Conservation (phyloP, 148 eudicot genomes). For the Rhododendron griersonianum region DNA sequence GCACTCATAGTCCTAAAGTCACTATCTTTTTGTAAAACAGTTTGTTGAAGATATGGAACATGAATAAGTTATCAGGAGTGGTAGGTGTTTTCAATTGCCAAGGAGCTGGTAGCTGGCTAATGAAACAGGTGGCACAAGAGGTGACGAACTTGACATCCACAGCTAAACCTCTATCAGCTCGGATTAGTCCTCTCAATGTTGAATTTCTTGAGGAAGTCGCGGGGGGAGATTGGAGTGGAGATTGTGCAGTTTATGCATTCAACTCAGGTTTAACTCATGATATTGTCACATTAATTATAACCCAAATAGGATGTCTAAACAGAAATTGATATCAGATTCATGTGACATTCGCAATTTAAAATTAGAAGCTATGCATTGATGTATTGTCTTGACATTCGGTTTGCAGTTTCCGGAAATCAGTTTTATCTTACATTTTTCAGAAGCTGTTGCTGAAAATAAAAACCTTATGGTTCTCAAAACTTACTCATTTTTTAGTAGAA, state of each 20-base stretch:
- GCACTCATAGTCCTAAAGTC: not conserved
- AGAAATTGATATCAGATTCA: too few relatives aligned
- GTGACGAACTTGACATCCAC: not conserved
- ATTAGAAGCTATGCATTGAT: not conserved
- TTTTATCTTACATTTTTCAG: not conserved
- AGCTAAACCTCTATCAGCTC: constrained; percentile 26
- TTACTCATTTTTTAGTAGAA: too few relatives aligned
- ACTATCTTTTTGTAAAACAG: not conserved
- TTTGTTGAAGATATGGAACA: constrained; percentile 29
- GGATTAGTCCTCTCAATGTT: constrained; percentile 27
- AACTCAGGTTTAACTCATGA: constrained; percentile 32
- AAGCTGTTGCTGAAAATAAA: too few relatives aligned
- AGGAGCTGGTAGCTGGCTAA: constrained; percentile 20
- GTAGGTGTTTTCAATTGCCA: constrained; percentile 30
- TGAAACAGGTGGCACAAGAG: not conserved
- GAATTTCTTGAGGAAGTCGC: constrained; percentile 44
- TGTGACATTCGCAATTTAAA: not conserved
- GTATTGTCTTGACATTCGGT: not conserved
- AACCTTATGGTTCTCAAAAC: too few relatives aligned
- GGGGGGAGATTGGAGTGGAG: constrained; percentile 37
- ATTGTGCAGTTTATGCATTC: constrained; percentile 46
- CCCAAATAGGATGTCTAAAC: not conserved
- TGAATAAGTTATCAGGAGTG: constrained; percentile 26
- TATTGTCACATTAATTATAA: not conserved
- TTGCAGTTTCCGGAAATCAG: not conserved